Evolutionary conservation across 345 rosid species (phyloP).

Genomic region (Melaleuca quinquenervia): DNA sequence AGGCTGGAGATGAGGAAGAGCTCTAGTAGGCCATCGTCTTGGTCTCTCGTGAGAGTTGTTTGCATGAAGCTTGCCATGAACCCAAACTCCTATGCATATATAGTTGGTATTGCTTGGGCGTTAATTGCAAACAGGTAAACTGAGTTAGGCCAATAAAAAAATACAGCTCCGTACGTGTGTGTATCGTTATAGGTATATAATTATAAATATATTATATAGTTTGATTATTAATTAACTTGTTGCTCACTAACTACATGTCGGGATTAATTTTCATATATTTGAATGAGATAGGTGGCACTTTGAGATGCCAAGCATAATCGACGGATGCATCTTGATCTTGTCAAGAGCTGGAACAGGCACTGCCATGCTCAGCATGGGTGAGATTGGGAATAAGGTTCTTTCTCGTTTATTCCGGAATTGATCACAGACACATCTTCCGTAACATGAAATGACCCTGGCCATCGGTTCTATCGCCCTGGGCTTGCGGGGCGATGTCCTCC

Average conservation of each 20-base stretch:
- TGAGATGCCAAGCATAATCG: constrained; percentile 69
- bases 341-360: constrained; percentile 92
- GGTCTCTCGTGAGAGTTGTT: constrained; percentile 42
- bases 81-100: constrained; percentile 31
- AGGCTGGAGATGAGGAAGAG: not conserved
- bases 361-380: constrained; percentile 96
- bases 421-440: not conserved
- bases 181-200: too few relatives aligned
- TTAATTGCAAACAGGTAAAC: constrained; percentile 19
- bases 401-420: not conserved
- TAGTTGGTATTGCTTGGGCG: constrained; percentile 37
- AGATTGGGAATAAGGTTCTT: not conserved
- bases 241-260: not conserved
- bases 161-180: not conserved
- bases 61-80: constrained; percentile 33
- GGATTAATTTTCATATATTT: not conserved
- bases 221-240: not conserved
- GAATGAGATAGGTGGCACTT: constrained; percentile 53
- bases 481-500: constrained; percentile 21
- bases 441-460: constrained; percentile 4
- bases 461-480: constrained; percentile 23
- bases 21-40: constrained; percentile 13
- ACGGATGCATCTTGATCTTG: constrained; percentile 68
- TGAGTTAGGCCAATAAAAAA: not conserved
- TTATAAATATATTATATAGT: not conserved